Conservation (phyloP, 768 basidiomycete species). For the Gyrodon lividus region DNA sequence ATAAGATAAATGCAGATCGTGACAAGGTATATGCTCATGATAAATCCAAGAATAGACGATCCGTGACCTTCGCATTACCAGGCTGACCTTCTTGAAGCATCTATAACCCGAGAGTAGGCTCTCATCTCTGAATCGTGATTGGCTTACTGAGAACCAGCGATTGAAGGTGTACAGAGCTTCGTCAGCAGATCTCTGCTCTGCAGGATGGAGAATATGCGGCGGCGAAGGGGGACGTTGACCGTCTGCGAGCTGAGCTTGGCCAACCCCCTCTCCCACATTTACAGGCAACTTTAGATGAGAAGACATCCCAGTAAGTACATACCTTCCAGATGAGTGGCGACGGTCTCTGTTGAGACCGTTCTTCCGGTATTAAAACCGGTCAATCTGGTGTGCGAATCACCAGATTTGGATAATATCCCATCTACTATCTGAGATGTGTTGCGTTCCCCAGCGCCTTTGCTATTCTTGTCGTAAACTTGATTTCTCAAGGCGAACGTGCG, state of each 20-base stretch:
- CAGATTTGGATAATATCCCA: conserved; percentile 2
- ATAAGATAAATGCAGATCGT: conserved; percentile 76
- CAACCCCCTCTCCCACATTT: conserved; percentile 71
- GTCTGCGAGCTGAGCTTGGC: conserved; percentile 72
- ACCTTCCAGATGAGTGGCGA: conserved; percentile 12
- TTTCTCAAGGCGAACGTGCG: conserved; percentile 9
- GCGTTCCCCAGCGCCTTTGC: background rate
- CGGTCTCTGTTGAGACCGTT: conserved; percentile 4
- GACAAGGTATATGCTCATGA: conserved; percentile 51
- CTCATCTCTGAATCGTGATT: conserved; percentile 3
- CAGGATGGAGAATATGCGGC: conserved; percentile 75
- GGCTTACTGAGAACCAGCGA: conserved; percentile 8
- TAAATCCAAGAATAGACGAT: conserved; percentile 2
- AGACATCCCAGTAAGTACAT: conserved; percentile 46
- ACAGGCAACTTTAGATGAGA: conserved; percentile 75
- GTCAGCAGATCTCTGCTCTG: conserved; percentile 60
- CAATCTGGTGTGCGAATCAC: conserved; percentile 1
- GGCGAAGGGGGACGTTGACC: conserved; percentile 76
- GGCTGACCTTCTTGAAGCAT: conserved; percentile 69
- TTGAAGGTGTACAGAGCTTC: conserved; percentile 62
- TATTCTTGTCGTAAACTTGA: conserved; percentile 3
- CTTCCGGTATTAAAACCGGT: conserved; percentile 4
- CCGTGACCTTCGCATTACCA: conserved; percentile 18
- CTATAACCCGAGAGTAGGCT: conserved; percentile 67
- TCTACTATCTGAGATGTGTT: background rate